Base-by-base conservation (phyloP, 2,329 filamentous ascomycete genomes). In the Fusarium beomiforme region DNA sequence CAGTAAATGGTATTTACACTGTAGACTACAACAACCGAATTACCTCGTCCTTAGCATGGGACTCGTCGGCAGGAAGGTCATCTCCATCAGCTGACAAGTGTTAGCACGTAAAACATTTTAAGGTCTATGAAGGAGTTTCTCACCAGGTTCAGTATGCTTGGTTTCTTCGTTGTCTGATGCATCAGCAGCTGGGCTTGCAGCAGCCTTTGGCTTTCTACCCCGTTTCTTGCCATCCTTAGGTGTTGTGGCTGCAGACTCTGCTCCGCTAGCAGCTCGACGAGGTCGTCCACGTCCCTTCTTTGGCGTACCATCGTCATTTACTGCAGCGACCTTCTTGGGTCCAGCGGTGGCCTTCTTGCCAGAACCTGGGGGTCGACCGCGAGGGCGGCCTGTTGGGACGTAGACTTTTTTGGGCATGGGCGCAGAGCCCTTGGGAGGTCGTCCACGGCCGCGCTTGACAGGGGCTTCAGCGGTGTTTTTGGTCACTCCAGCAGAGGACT, bases 341-440 rank as follows among this genome's bases (percentile, higher is more conserved):
- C 60, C 72, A 46, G 69, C 42, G 55, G 64, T 39, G 54, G 60
- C 24, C 59, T 64, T 67, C 69, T 80, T 80, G 78, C 64, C 79
- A 65, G 77, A 80, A 71, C 84, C 85, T 61, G 81, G 81, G 41
- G 85, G 85, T 13, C 85, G 83, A 31, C 85, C 85, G n/a, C 85
- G 83, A 42, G 83, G 83, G n/a, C 82, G 81, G 34, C 85, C 84
- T 2, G 80, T 81, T 26, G 83, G 80, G 6, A 76, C 78, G 37
- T 82, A 81, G 54, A 77, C 53, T 69, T 79, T 65, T 60, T 65
- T 65, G 21, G 63, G 63, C 63, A 65, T 77, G 33, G 75, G 56
- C 16, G 71, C 72, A 21, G 74, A 79, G 8, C 75, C 78, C 46
- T 81, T 81, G 57, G 78, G 81, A 36, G 84, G 84, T 42, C 84